phyloP scores from a whole-genome alignment of 306 rosid species.

The Quercus bicolor region DNA sequence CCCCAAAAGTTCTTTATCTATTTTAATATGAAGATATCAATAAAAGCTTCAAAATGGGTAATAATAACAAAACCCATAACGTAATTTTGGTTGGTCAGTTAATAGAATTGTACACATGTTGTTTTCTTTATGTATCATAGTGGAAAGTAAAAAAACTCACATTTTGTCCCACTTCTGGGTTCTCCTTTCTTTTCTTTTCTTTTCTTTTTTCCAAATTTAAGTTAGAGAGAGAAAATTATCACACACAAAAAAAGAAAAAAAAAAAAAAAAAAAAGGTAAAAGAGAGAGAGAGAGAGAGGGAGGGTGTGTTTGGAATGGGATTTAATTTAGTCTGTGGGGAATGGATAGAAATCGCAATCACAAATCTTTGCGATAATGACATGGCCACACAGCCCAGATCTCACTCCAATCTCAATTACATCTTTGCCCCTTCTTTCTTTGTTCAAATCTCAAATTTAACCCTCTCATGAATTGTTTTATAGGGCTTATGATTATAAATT shows the following conservation, averaged over 20 bases:
- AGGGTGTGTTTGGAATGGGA: conserved; percentile 2
- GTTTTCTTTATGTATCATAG: not conserved
- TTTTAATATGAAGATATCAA: not conserved
- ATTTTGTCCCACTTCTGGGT: not conserved
- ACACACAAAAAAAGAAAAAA: too few relatives aligned
- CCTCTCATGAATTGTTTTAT: conserved; percentile 6
- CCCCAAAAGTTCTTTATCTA: not conserved
- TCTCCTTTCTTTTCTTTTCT: too few relatives aligned
- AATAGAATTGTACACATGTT: not conserved
- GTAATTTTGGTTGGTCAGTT: not conserved
- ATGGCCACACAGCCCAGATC: conserved; percentile 57
- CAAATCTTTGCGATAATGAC: conserved; percentile 83
- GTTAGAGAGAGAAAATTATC: not conserved
- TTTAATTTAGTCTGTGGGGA: not conserved
- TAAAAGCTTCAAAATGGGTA: too few relatives aligned
- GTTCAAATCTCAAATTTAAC: not conserved
- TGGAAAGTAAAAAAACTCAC: not conserved
- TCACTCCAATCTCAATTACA: conserved; percentile 45
- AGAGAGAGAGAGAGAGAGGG: not conserved
- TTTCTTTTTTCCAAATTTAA: not conserved
- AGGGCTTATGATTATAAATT: not conserved
- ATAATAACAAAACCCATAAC: not conserved
- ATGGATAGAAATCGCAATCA: conserved; percentile 56
- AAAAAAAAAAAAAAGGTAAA: too few relatives aligned
- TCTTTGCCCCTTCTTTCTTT: conserved; percentile 8